These are phyloP conservation scores for Schoenoplectus tabernaemontani DNA, from an alignment of 202 grass and related monocot genomes.

Conservation along the genomic window DNA sequence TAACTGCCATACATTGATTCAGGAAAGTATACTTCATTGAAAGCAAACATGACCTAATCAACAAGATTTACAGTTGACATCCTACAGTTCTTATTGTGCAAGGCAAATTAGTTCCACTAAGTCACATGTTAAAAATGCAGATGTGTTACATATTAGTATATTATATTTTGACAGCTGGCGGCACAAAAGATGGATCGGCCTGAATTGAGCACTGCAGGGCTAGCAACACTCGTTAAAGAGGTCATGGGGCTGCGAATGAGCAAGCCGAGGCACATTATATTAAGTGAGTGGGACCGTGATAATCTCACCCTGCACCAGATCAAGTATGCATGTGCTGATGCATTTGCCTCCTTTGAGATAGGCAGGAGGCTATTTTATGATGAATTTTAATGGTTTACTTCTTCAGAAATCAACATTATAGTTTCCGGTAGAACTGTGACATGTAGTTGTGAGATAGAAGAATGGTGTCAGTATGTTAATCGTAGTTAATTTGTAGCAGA, in stretches of 20 bases:
- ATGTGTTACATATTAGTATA: neutral
- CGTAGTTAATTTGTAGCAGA: neutral
- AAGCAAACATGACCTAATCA: neutral
- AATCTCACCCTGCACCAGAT: slow-evolving; percentile 28
- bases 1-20: neutral
- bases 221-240: slow-evolving; percentile 23
- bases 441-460: neutral
- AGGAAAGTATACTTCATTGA: neutral
- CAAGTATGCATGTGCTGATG: slow-evolving; percentile 43
- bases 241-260: slow-evolving; percentile 31
- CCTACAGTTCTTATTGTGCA: neutral
- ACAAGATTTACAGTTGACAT: neutral
- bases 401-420: neutral
- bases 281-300: slow-evolving; percentile 24
- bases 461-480: neutral
- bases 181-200: slow-evolving; percentile 25
- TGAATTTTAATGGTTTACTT: neutral
- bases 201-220: slow-evolving; percentile 24
- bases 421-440: neutral
- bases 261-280: slow-evolving; percentile 22
- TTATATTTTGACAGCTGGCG: slow-evolving; percentile 21
- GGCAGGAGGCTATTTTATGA: slow-evolving; percentile 32
- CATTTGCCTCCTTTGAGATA: slow-evolving; percentile 41
- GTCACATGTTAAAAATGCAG: neutral
- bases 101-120: neutral